phyloP scores from a whole-genome alignment of 2,329 filamentous ascomycete genomes.

The Tolypocladium pustulatum region DNA sequence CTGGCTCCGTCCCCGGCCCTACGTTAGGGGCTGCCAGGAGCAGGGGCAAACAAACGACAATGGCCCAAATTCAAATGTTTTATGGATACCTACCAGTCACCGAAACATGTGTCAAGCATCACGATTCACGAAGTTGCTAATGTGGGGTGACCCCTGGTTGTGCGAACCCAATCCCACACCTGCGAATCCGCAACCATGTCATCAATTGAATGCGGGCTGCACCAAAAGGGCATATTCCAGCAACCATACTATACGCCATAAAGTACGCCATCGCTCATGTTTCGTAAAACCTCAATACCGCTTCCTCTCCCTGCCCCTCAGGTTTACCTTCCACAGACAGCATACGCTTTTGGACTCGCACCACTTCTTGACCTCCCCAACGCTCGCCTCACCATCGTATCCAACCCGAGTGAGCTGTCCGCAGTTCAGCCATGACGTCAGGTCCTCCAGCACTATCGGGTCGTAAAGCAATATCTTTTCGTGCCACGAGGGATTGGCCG shows the following conservation, averaged over 20 bases:
- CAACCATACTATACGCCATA: background rate
- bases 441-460: constrained; percentile 77
- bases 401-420: constrained; percentile 53
- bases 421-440: constrained; percentile 72
- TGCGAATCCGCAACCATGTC: background rate
- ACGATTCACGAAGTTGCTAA: background rate
- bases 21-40: background rate
- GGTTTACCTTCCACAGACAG: constrained; percentile 59
- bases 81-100: too few relatives aligned
- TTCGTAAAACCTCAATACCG: constrained; percentile 14
- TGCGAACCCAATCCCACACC: background rate
- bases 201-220: background rate
- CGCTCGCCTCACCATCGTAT: constrained; percentile 53
- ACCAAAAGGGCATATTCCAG: background rate
- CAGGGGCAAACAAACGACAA: background rate
- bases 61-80: background rate
- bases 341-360: constrained; percentile 81
- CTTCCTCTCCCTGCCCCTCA: constrained; percentile 43
- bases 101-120: background rate
- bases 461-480: constrained; percentile 94
- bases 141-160: background rate
- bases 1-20: background rate
- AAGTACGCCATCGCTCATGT: background rate
- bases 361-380: constrained; percentile 71
- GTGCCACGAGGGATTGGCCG: constrained; percentile 59